A percentile compares a stretch with the other conserved stretches of the same genome.
Conservation (phyloP, 169 alveolate species). For the Cryptosporidium ubiquitum region DNA sequence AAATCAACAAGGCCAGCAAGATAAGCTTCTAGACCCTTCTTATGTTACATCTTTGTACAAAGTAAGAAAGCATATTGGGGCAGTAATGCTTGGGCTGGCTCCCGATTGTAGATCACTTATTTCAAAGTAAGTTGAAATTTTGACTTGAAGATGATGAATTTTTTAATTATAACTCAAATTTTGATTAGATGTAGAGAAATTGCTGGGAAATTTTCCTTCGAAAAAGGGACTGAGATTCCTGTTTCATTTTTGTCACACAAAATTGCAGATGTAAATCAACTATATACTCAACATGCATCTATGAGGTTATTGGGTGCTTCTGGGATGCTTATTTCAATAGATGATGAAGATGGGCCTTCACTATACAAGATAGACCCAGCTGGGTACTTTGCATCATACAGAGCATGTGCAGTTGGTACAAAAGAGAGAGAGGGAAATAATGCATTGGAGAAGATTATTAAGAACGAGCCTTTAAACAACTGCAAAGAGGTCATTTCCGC, state of each 20-base stretch:
- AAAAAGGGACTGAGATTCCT: slow-evolving; percentile 92
- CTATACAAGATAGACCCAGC: slow-evolving; percentile 95
- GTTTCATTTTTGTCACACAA: slow-evolving; percentile 91
- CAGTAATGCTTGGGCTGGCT: slow-evolving; percentile 83
- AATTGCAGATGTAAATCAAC: slow-evolving; percentile 92
- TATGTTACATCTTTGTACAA: slow-evolving; percentile 86
- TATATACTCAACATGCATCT: slow-evolving; percentile 95
- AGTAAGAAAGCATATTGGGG: slow-evolving; percentile 85
- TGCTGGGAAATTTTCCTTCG: slow-evolving; percentile 90
- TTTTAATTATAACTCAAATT: neutral
- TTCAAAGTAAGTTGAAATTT: slow-evolving; percentile 74
- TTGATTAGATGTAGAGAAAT: slow-evolving; percentile 80
- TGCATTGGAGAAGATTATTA: slow-evolving; percentile 84
- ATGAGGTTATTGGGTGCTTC: slow-evolving; percentile 89
- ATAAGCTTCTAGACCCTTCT: slow-evolving; percentile 84
- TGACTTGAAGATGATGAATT: neutral
- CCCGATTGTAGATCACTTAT: slow-evolving; percentile 87
- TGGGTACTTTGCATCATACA: slow-evolving; percentile 94
- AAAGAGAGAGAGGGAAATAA: slow-evolving; percentile 92
- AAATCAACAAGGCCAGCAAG: slow-evolving; percentile 86
- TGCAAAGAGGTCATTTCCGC: slow-evolving; percentile 69
- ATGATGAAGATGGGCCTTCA: slow-evolving; percentile 94
- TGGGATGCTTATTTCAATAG: slow-evolving; percentile 91
- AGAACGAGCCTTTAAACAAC: slow-evolving; percentile 59
- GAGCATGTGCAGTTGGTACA: slow-evolving; percentile 91